Evolutionary conservation across 176 grass and related monocot species (phyloP).

Genomic region (Dendrocalamus sinicus): DNA sequence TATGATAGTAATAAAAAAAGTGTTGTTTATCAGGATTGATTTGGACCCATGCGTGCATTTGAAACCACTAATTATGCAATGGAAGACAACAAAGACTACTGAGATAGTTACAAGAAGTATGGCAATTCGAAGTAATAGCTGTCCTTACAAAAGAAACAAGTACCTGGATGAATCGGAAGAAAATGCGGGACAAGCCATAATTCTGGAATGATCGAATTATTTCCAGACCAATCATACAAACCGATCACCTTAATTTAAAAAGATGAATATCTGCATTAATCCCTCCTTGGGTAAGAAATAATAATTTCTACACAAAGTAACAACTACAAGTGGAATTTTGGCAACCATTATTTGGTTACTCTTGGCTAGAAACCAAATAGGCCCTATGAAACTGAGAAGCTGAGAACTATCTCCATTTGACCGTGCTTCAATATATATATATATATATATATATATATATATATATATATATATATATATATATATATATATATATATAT

Average conservation of each 20-base stretch:
- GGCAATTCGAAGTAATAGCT: not conserved
- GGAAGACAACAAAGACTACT: not conserved
- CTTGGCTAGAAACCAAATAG: not conserved
- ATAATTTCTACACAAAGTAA: not conserved
- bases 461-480: too few relatives aligned
- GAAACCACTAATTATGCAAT: not conserved
- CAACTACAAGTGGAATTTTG: not conserved
- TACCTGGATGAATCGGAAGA: slow-evolving; percentile 71
- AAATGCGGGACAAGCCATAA: slow-evolving; percentile 58
- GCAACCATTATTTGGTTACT: not conserved
- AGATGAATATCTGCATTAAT: not conserved
- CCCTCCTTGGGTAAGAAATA: not conserved
- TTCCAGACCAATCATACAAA: slow-evolving; percentile 64
- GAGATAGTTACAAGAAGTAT: not conserved
- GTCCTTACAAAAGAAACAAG: not conserved
- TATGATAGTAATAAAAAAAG: not conserved
- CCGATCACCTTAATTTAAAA: slow-evolving; percentile 49
- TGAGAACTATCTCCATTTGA: not conserved
- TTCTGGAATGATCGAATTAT: slow-evolving; percentile 56
- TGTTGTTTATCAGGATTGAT: not conserved
- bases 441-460: too few relatives aligned
- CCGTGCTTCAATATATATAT: not conserved
- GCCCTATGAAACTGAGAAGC: not conserved
- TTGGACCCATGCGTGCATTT: not conserved
- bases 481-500: too few relatives aligned